These are phyloP conservation scores for Russula brevipes DNA, from an alignment of 768 basidiomycete genomes.

Conservation along the genomic window DNA sequence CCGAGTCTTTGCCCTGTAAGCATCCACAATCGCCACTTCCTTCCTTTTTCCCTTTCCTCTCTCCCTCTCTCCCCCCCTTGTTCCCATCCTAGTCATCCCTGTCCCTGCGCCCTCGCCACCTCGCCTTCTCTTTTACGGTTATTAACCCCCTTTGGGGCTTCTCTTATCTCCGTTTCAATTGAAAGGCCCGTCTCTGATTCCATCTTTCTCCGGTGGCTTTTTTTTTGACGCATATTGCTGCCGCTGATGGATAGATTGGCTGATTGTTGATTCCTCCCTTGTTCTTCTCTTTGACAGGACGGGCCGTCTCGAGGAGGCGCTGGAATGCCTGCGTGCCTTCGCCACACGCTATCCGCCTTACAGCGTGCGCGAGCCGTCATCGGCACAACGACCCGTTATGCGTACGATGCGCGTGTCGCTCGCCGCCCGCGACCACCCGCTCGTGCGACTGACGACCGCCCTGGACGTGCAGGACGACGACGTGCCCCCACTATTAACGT, in stretches of 20 bases:
- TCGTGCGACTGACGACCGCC: conserved; percentile 63
- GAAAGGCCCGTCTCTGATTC: not conserved
- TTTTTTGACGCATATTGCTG: too few species aligned
- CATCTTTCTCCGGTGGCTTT: too few species aligned
- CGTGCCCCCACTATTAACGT: conserved; percentile 75
- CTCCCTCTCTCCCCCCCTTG: conserved; percentile 2
- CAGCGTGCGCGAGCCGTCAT: conserved; percentile 37
- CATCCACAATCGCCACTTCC: not conserved
- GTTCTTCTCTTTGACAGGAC: conserved; percentile 35
- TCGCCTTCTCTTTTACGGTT: not conserved
- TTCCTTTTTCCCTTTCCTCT: conserved; percentile 28
- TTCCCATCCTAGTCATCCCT: conserved; percentile 3
- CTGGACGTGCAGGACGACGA: conserved; percentile 64
- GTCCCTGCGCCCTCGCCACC: not conserved
- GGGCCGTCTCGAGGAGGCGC: conserved; percentile 46
- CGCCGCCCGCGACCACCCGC: conserved; percentile 52
- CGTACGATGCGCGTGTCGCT: conserved; percentile 53
- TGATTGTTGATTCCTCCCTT: not conserved
- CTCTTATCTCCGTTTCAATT: conserved; percentile 2
- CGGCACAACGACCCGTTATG: conserved; percentile 11
- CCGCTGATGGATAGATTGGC: too few species aligned
- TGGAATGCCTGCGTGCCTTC: conserved; percentile 58
- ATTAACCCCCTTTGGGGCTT: not conserved
- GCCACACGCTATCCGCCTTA: conserved; percentile 58
- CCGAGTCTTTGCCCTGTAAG: conserved; percentile 53